phyloP scores from a whole-genome alignment of 345 rosid species.

The Pistacia integerrima region DNA sequence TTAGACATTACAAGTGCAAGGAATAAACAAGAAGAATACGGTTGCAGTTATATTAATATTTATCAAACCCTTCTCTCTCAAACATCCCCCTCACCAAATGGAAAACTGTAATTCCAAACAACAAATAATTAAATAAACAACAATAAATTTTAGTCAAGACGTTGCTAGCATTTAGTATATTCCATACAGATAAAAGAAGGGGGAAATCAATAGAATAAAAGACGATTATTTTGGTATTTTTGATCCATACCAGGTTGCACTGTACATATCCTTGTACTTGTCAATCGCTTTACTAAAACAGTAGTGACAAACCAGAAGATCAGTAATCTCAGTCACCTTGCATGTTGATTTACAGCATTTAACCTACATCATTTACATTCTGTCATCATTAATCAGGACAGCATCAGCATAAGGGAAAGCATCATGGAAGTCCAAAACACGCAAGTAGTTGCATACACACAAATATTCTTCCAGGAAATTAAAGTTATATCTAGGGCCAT shows the following conservation, averaged over 20 bases:
- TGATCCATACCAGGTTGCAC: conserved; percentile 62
- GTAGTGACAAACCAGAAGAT: conserved; percentile 68
- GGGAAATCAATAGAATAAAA: background rate
- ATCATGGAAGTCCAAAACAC: background rate
- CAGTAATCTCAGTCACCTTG: conserved; percentile 58
- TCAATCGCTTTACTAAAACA: conserved; percentile 72
- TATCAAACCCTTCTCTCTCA: background rate
- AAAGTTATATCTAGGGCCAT: background rate
- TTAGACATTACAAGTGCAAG: background rate
- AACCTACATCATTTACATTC: conserved; percentile 38
- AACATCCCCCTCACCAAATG: background rate
- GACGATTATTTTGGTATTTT: background rate
- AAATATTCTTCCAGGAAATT: background rate
- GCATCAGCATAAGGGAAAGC: background rate
- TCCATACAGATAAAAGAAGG: background rate
- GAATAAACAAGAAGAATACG: background rate
- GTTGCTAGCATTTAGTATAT: background rate
- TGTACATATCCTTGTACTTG: conserved; percentile 69
- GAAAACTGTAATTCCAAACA: background rate
- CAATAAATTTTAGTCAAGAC: background rate
- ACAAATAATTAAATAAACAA: background rate
- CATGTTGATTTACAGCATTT: conserved; percentile 82
- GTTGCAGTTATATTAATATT: background rate
- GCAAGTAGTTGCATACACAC: background rate
- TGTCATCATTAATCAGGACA: conserved; percentile 7